A percentile compares a stretch with the other conserved stretches of the same genome.
These are phyloP conservation scores for Chaetomiaceae sp. DNA, from an alignment of 2,329 filamentous ascomycete species.

Conservation along the genomic window DNA sequence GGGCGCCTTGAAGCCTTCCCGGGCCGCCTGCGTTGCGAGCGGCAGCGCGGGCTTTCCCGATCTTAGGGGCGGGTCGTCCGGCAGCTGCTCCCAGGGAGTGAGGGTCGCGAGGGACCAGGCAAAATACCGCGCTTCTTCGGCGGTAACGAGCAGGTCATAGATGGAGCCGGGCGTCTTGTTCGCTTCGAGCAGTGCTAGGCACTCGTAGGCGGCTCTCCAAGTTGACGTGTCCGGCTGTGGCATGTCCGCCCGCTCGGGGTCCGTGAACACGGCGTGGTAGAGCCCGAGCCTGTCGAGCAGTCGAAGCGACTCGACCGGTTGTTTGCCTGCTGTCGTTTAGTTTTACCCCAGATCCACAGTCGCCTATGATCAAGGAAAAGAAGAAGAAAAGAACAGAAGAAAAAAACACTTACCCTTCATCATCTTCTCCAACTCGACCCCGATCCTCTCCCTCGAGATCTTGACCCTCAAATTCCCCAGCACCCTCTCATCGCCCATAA, in stretches of 20 bases:
- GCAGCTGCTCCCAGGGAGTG: constrained; percentile 63
- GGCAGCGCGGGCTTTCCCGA: constrained; percentile 51
- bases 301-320: constrained; percentile 58
- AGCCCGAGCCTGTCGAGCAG: constrained; percentile 64
- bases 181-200: constrained; percentile 49
- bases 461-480: constrained; percentile 75
- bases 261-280: constrained; percentile 70
- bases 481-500: constrained; percentile 78
- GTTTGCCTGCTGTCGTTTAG: constrained; percentile 42
- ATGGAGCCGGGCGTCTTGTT: constrained; percentile 45
- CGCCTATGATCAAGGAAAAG: background rate
- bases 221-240: constrained; percentile 53
- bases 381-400: background rate
- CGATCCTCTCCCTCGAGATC: constrained; percentile 87
- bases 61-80: constrained; percentile 38
- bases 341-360: background rate
- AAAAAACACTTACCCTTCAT: constrained; percentile 54
- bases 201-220: constrained; percentile 62
- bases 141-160: constrained; percentile 53
- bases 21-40: constrained; percentile 58
- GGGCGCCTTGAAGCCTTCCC: constrained; percentile 74
- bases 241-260: constrained; percentile 53
- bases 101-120: constrained; percentile 75
- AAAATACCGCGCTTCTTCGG: constrained; percentile 62
- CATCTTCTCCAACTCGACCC: constrained; percentile 88